Evolutionary conservation across 192 early-diverging fungal species (phyloP).

Genomic region (Coemansia furcata): DNA sequence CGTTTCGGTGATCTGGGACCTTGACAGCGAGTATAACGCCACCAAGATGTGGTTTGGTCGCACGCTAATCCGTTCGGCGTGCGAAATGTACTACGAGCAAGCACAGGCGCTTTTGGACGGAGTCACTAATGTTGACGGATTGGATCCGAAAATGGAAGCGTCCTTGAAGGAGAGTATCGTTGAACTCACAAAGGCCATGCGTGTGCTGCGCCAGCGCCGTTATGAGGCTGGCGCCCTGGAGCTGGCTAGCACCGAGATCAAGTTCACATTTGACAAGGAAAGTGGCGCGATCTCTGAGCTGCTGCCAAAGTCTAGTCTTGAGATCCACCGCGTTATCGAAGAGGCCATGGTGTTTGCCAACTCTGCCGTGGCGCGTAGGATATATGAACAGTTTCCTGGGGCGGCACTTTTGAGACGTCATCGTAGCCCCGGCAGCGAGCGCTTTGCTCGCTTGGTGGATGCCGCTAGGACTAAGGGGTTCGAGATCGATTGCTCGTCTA

Average conservation of each 20-base stretch:
- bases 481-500: slow-evolving; percentile 62
- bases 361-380: slow-evolving; percentile 59
- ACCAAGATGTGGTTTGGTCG: slow-evolving; percentile 68
- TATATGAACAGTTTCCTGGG: slow-evolving; percentile 55
- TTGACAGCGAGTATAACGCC: slow-evolving; percentile 57
- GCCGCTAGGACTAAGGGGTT: slow-evolving; percentile 62
- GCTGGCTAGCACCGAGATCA: slow-evolving; percentile 71
- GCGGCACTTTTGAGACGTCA: slow-evolving; percentile 69
- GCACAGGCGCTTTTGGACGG: slow-evolving; percentile 71
- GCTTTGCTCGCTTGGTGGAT: slow-evolving; percentile 60
- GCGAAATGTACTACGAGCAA: slow-evolving; percentile 76
- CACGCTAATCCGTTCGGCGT: slow-evolving; percentile 68
- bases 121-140: slow-evolving; percentile 34
- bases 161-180: slow-evolving; percentile 45
- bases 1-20: slow-evolving; percentile 69
- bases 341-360: slow-evolving; percentile 84
- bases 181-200: slow-evolving; percentile 55
- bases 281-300: slow-evolving; percentile 62
- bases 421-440: slow-evolving; percentile 59
- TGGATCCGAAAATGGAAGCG: slow-evolving; percentile 43
- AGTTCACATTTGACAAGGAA: slow-evolving; percentile 64
- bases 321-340: slow-evolving; percentile 72
- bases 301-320: slow-evolving; percentile 61
- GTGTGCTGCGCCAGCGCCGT: slow-evolving; percentile 57
- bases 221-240: slow-evolving; percentile 63